Base-by-base conservation (phyloP, 2,329 filamentous ascomycete species). In the Monosporascus sp. region DNA sequence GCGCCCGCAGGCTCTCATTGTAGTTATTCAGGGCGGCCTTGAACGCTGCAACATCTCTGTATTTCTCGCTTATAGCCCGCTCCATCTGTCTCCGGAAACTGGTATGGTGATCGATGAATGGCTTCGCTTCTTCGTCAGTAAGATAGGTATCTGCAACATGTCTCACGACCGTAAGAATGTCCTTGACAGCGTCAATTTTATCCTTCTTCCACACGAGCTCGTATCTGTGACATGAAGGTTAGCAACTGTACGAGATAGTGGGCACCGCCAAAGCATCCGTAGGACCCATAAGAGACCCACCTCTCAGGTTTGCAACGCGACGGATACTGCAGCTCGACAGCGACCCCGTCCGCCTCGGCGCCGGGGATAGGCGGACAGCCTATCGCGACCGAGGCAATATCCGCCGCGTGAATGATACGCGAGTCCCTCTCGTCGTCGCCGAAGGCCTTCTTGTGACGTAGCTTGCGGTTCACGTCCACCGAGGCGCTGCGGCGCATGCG, bases 321-420 rank as follows among this genome's bases (percentile, higher is more conserved):
- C 9, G 94, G 93, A 70, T 97, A 97, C 68, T 94, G 89, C 60
- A 97, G 73, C 65, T 85, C 76, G 54, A 95, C 81, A 11, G 70
- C 73, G 6, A 84, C 76, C 53, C 83, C 78, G 54, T 83, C 75
- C 47, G 75, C 71, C 47, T 72, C 70, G 3, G 76, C 72, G 39
- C 75, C 74, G 54, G 80, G 72, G 14, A 77, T 75, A 1, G 76
- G 75, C 27, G 77, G 75, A 54, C 78, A 82, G 43, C 76, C 78
- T 6, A 75, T 71, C 50, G 73, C 70, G 22, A 78, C 67, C 45
- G 74, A 80, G 38, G 78, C 78, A 22, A 85, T 75, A 58, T 83
- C 74, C 5, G 76, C 77, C 5, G 82, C 82, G 59, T 87, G 82
- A 27, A 86, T 78, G 53, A 85, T 77, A 37, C 68, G 65, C 37